Evolutionary conservation across 805 yeast genomes (phyloP), one percentile per base, ranked within the genome.

Genomic region (Jamesozyma rosinii): DNA sequence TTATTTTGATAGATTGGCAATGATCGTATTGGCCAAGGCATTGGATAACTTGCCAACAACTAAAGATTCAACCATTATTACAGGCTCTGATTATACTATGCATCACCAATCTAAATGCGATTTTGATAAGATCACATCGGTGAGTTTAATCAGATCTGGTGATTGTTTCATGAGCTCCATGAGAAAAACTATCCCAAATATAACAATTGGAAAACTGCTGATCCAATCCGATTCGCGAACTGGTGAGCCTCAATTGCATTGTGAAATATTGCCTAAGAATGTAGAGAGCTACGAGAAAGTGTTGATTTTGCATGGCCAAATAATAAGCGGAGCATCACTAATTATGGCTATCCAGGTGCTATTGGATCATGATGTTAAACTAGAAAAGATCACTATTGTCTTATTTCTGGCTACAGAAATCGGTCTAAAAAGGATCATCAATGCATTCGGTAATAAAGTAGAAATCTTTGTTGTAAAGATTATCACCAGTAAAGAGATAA

Each of bases 201-300:
- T 86, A 11, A 72, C 77, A 10, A 71, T 87, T 30, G 97, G 98
- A 0, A 85, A 89, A 56, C 60, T 90, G 20, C 67, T 90, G 38
- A 88, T 90, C 53, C 95, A 88, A 63, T 81, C 95, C 6, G 95
- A 89, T 60, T 71, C 92, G 0, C 64, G 69, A 19, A 89, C 97
- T 0, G 97, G 97, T 8, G 97, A 90, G 64, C 97, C 98, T 1
- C 89, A 83, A 57, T 69, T 92, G 46, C 96, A 89, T 60, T 77
- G 81, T n/a, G 82, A 83, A 49, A 74, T 77, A 20, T 63, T 90
- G 32, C 96, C 97, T 0, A 51, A 51, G 0, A 54, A 54, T 9
- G 52, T 68, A 14, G 45, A 49, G 0, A 22, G 38, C 1, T 59
- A 50, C 26, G 54, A 54, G 29, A 76, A 74, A 47, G 77, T 86